Percentiles rank a stretch among this genome's conserved stretches.
Evolutionary conservation across 1,139 yeast genomes (phyloP).

Genomic region (Geotrichum australiense): DNA sequence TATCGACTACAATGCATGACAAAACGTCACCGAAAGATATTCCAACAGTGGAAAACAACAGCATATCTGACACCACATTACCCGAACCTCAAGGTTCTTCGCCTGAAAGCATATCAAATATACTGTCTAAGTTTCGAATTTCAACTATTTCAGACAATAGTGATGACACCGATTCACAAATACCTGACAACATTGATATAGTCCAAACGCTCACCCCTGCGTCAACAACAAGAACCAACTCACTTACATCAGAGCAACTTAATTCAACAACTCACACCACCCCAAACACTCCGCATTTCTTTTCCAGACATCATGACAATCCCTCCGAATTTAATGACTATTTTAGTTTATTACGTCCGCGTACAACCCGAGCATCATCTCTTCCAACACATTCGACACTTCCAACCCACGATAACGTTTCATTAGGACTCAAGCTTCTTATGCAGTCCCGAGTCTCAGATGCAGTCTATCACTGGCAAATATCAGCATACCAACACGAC

Average conservation of each 20-base stretch:
- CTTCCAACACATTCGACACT: neutral
- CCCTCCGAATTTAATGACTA: neutral
- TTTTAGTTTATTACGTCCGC: neutral
- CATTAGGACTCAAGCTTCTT: conserved; percentile 50
- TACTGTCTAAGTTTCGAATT: neutral
- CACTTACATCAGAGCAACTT: no score
- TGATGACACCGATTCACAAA: no score
- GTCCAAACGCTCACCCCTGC: neutral
- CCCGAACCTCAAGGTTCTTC: no score
- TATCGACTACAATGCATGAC: neutral
- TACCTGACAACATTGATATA: neutral
- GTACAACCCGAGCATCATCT: neutral
- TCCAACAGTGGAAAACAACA: neutral
- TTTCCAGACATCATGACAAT: neutral
- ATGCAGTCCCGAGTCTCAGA: conserved; percentile 56
- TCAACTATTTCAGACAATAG: neutral
- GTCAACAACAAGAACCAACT: no score
- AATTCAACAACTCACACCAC: no score
- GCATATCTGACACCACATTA: no score
- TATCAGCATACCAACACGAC: conserved; percentile 54
- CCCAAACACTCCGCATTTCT: neutral
- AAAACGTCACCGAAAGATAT: neutral
- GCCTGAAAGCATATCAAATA: neutral
- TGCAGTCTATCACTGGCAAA: conserved; percentile 60
- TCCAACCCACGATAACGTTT: conserved; percentile 36